phyloP scores from a whole-genome alignment of 768 basidiomycete genomes.

The Lactarius deliciosus region DNA sequence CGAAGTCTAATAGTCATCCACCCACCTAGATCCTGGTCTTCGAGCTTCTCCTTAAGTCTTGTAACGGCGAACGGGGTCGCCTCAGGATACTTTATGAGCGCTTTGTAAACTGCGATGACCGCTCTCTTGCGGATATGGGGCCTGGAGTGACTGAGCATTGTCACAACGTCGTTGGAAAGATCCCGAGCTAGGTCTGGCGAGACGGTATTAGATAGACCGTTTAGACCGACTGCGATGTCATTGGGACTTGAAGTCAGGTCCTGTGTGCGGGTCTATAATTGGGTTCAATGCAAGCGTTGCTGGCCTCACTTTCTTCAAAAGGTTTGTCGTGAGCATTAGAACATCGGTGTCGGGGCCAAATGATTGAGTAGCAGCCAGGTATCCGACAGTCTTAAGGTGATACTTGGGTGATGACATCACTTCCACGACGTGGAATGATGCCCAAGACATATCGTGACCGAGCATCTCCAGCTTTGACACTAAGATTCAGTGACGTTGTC shows the following conservation, averaged over 20 bases:
- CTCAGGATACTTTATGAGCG: slow-evolving; percentile 81
- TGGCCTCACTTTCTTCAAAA: slow-evolving; percentile 80
- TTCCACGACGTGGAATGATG: slow-evolving; percentile 95
- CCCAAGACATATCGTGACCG: slow-evolving; percentile 92
- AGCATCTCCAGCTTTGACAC: slow-evolving; percentile 90
- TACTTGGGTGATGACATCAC: slow-evolving; percentile 93
- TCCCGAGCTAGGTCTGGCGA: slow-evolving; percentile 91
- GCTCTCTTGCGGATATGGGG: slow-evolving; percentile 89
- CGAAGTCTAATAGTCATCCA: slow-evolving; percentile 9
- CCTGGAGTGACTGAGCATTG: slow-evolving; percentile 87
- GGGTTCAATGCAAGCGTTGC: slow-evolving; percentile 6
- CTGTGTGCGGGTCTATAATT: slow-evolving; percentile 42
- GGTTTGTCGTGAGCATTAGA: slow-evolving; percentile 94
- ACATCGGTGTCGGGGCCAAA: slow-evolving; percentile 96
- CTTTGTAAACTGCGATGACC: slow-evolving; percentile 77
- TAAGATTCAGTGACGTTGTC: slow-evolving; percentile 19
- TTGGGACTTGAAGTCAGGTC: slow-evolving; percentile 76
- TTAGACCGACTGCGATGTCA: slow-evolving; percentile 73
- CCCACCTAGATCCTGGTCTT: slow-evolving; percentile 72
- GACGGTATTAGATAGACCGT: slow-evolving; percentile 81
- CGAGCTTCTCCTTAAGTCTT: slow-evolving; percentile 75
- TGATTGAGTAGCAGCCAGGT: slow-evolving; percentile 89
- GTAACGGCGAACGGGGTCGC: slow-evolving; percentile 61
- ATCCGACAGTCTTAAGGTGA: slow-evolving; percentile 94
- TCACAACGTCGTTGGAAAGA: slow-evolving; percentile 77